Conservation (phyloP, 2,329 filamentous ascomycete genomes). For the Phaeosphaeriaceae sp. region DNA sequence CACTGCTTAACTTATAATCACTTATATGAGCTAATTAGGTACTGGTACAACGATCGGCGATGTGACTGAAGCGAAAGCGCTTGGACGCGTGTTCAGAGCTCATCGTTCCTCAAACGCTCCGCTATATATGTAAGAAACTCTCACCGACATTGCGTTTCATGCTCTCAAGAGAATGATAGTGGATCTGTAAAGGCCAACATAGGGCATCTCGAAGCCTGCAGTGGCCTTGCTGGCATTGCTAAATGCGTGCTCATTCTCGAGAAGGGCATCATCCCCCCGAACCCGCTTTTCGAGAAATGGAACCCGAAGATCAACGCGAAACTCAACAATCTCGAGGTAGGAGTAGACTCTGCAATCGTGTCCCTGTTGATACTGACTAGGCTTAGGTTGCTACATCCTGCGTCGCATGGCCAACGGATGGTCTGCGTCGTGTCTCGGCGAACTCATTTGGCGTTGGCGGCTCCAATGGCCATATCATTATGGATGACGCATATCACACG, state of each 20-base stretch:
- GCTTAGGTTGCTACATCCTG: background rate
- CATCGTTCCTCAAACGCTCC: slow-evolving; percentile 49
- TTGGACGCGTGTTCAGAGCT: slow-evolving; percentile 8
- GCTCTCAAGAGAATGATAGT: background rate
- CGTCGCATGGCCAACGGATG: slow-evolving; percentile 18
- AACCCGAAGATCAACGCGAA: slow-evolving; percentile 14
- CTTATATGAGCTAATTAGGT: no score
- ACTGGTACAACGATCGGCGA: slow-evolving; percentile 61
- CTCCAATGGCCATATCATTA: slow-evolving; percentile 26
- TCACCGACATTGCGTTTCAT: background rate
- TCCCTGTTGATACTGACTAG: background rate
- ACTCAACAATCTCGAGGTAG: slow-evolving; percentile 8
- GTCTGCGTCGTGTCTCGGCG: slow-evolving; percentile 19
- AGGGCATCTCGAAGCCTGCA: slow-evolving; percentile 48
- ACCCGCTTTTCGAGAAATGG: slow-evolving; percentile 16
- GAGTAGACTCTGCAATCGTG: slow-evolving; percentile 8
- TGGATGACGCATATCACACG: slow-evolving; percentile 32
- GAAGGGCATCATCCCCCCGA: slow-evolving; percentile 37
- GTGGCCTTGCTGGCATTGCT: slow-evolving; percentile 44
- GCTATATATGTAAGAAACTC: slow-evolving; percentile 35
- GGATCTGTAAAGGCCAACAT: slow-evolving; percentile 29
- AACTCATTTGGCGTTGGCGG: slow-evolving; percentile 33
- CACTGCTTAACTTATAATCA: no score
- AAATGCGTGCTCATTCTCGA: slow-evolving; percentile 50
- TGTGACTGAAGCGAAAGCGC: slow-evolving; percentile 19